phyloP scores from a whole-genome alignment of 2,329 filamentous ascomycete species.

The Calonectria leucothoes region DNA sequence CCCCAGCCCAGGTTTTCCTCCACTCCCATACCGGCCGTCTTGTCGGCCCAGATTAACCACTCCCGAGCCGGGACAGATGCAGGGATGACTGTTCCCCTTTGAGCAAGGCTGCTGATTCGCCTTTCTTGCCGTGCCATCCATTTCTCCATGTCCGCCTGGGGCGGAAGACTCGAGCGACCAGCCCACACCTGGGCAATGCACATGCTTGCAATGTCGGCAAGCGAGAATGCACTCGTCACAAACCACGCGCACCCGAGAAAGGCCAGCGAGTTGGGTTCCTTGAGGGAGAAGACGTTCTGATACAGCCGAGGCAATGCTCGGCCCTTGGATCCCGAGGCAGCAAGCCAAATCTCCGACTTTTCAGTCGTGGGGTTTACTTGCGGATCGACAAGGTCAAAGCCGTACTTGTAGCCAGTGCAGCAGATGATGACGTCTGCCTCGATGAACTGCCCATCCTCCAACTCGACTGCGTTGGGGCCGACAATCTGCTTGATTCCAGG shows the following conservation, averaged over 20 bases:
- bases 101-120: constrained; percentile 32
- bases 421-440: constrained; percentile 50
- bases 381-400: constrained; percentile 42
- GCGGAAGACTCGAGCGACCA: constrained; percentile 45
- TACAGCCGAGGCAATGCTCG: constrained; percentile 51
- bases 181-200: constrained; percentile 43
- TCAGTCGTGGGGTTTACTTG: constrained; percentile 29
- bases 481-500: constrained; percentile 41
- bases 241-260: constrained; percentile 45
- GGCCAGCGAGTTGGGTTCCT: constrained; percentile 55
- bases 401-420: constrained; percentile 51
- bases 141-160: constrained; percentile 46
- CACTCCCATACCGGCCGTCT: constrained; percentile 54
- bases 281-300: constrained; percentile 56
- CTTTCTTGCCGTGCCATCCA: constrained; percentile 35
- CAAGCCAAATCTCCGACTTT: constrained; percentile 26
- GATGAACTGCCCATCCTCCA: constrained; percentile 45
- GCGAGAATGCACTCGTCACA: constrained; percentile 37
- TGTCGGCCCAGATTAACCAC: constrained; percentile 41
- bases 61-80: constrained; percentile 35
- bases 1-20: constrained; percentile 53
- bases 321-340: constrained; percentile 35
- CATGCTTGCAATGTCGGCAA: constrained; percentile 47
- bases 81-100: constrained; percentile 37
- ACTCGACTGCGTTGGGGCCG: constrained; percentile 40